Evolutionary conservation across 768 basidiomycete genomes (phyloP).

Genomic region (Tremella fuciformis): DNA sequence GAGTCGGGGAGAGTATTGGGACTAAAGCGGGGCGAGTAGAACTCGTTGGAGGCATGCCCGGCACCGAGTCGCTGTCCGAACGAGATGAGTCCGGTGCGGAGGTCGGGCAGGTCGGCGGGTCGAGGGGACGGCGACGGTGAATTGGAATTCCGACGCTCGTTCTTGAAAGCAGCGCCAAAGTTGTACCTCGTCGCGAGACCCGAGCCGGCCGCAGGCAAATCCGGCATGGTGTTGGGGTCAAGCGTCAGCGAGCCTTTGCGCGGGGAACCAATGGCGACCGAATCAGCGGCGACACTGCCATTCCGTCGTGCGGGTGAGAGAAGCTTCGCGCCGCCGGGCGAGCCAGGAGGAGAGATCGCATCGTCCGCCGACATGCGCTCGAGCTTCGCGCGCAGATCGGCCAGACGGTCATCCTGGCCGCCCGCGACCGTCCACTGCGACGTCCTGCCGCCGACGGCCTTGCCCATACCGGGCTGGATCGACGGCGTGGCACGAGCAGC

Average conservation of each 20-base stretch:
- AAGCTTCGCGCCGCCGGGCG: conserved; percentile 17
- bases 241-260: conserved; percentile 11
- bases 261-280: conserved; percentile 20
- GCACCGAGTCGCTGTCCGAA: conserved; percentile 18
- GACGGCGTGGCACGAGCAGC: conserved; percentile 7
- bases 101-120: conserved; percentile 31
- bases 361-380: conserved; percentile 61
- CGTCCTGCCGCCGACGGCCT: conserved; percentile 40
- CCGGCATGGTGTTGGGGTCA: conserved; percentile 13
- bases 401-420: conserved; percentile 57
- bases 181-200: conserved; percentile 52
- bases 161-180: conserved; percentile 52
- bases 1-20: conserved; percentile 7
- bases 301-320: background rate
- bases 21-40: conserved; percentile 40
- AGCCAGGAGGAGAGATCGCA: conserved; percentile 19
- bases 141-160: conserved; percentile 21
- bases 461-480: conserved; percentile 45
- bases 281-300: no score
- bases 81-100: conserved; percentile 36
- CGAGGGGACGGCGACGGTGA: conserved; percentile 22
- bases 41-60: conserved; percentile 37
- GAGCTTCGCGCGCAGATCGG: conserved; percentile 64
- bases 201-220: conserved; percentile 32
- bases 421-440: conserved; percentile 53